Percentiles rank a stretch among this genome's conserved stretches.
These are phyloP conservation scores for Phaffia rhodozyma DNA, from an alignment of 1,284 basidiomycete species.

Conservation along the genomic window DNA sequence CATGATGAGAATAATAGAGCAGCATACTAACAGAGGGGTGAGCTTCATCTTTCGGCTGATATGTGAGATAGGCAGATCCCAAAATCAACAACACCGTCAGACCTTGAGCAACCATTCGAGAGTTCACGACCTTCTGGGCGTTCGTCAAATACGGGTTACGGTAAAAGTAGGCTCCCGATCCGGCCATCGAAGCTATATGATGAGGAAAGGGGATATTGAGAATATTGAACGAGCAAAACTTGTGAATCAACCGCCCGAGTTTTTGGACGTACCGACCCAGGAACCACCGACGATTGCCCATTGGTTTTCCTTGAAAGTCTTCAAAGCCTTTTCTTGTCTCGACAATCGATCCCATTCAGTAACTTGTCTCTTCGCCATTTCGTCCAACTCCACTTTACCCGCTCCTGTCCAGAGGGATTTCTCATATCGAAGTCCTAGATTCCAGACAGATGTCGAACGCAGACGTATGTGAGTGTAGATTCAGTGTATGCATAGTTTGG, in stretches of 20 bases:
- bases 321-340: background rate
- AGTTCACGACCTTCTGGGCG: conserved; percentile 4
- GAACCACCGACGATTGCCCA: conserved; percentile 5
- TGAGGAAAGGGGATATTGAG: background rate
- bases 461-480: too few species aligned
- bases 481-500: too few species aligned
- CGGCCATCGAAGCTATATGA: conserved; percentile 1
- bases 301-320: background rate
- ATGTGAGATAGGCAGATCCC: background rate
- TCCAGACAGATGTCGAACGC: background rate
- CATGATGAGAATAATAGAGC: too few species aligned
- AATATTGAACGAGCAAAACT: background rate
- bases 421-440: background rate
- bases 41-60: background rate
- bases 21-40: too few species aligned
- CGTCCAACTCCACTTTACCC: background rate
- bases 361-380: background rate
- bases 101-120: conserved; percentile 12
- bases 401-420: conserved; percentile 6
- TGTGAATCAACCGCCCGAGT: background rate
- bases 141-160: background rate
- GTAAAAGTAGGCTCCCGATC: conserved; percentile 4
- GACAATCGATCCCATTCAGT: background rate
- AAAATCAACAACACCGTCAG: background rate
- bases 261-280: conserved; percentile 10